These are phyloP conservation scores for Apium graveolens DNA, from an alignment of 129 eudicot species.

Conservation along the genomic window DNA sequence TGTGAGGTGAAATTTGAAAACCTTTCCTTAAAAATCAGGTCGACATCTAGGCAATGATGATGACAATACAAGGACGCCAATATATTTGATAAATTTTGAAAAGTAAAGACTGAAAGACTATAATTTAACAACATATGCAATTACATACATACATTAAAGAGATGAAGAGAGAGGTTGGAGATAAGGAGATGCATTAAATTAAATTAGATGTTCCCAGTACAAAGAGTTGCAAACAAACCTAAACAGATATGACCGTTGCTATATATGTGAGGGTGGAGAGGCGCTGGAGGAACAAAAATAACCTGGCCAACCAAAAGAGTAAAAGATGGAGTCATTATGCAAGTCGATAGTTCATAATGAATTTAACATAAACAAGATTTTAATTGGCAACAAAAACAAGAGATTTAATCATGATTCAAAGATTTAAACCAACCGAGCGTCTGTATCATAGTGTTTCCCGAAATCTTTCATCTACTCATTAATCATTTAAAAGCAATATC, in stretches of 20 bases:
- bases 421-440: neutral
- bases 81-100: neutral
- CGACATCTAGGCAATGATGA: neutral
- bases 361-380: neutral
- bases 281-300: conserved; percentile 66
- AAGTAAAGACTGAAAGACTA: neutral
- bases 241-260: conserved; percentile 89
- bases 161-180: neutral
- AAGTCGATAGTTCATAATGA: neutral
- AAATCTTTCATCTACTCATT: neutral
- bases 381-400: neutral
- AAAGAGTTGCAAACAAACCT: conserved; percentile 38
- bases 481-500: neutral
- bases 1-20: neutral
- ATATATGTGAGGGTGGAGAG: conserved; percentile 77
- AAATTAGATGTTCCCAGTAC: neutral
- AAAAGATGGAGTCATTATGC: conserved; percentile 11
- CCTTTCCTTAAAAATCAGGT: neutral
- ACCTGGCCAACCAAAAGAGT: conserved; percentile 43
- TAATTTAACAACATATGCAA: neutral
- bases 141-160: neutral
- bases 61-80: neutral
- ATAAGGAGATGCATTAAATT: neutral
- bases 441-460: neutral
- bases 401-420: neutral